A percentile compares a stretch with the other conserved stretches of the same genome.
These are phyloP conservation scores for Ceratobasidium sp. DNA, from an alignment of 1,284 basidiomycete species.

Conservation along the genomic window DNA sequence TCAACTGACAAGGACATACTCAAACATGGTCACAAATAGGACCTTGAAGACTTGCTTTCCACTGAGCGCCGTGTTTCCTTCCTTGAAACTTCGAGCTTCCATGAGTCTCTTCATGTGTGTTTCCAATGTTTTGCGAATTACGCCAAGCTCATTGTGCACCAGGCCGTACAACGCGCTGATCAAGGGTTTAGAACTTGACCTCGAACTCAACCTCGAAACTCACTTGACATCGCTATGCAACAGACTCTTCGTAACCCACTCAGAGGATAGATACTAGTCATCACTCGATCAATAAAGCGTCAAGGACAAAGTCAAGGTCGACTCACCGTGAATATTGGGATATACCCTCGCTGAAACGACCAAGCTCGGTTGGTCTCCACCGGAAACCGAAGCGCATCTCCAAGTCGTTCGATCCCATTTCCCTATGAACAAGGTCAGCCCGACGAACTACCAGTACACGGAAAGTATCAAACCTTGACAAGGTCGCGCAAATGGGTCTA, in stretches of 20 bases:
- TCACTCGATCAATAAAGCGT: not conserved
- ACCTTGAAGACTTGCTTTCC: constrained; percentile 58
- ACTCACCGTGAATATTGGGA: constrained; percentile 15
- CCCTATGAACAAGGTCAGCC: not conserved
- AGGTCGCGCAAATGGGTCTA: not conserved
- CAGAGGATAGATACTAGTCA: constrained; percentile 24
- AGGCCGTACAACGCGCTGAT: constrained; percentile 61
- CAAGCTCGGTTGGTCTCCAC: not conserved
- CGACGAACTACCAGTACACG: not conserved
- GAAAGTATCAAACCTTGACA: not conserved
- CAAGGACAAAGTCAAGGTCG: not conserved
- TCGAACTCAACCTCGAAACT: not conserved
- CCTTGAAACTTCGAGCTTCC: constrained; percentile 51
- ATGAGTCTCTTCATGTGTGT: constrained; percentile 56
- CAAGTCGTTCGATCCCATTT: constrained; percentile 2
- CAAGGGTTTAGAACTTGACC: not conserved
- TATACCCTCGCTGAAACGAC: constrained; percentile 26
- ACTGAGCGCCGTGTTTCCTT: constrained; percentile 41
- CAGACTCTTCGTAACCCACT: constrained; percentile 27
- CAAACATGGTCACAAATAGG: constrained; percentile 57
- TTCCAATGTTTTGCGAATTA: constrained; percentile 54
- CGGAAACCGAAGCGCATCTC: constrained; percentile 14
- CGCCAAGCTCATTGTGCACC: constrained; percentile 60
- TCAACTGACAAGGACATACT: constrained; percentile 53
- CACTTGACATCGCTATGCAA: constrained; percentile 28